Percentiles rank a stretch among this genome's conserved stretches.
phyloP scores from a whole-genome alignment of 2,329 filamentous ascomycete species.

The Domatiomyces catenatus region DNA sequence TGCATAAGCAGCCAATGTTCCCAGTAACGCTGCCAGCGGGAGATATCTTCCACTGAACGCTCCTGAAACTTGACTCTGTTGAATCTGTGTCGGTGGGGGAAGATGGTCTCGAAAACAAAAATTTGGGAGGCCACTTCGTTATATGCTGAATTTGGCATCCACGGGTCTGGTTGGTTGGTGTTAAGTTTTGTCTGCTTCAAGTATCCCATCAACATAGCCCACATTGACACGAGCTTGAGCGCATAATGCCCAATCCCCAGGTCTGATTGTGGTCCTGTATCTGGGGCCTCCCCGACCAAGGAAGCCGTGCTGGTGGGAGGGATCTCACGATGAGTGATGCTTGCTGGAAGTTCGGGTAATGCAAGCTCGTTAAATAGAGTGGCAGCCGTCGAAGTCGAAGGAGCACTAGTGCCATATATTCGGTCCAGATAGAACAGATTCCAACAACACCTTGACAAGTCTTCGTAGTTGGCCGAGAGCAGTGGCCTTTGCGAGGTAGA shows the following conservation, averaged over 20 bases:
- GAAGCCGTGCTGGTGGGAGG: background rate
- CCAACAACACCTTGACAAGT: conserved; percentile 9
- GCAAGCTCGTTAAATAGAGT: conserved; percentile 6
- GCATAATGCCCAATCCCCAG: conserved; percentile 9
- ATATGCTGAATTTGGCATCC: conserved; percentile 9
- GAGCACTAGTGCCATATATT: conserved; percentile 12
- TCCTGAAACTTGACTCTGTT: conserved; percentile 8
- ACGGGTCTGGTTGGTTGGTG: conserved; percentile 6
- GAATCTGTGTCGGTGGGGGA: conserved; percentile 12
- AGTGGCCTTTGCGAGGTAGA: background rate
- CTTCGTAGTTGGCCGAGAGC: conserved; percentile 1
- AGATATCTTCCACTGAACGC: conserved; percentile 3
- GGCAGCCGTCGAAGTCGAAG: background rate
- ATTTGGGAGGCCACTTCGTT: conserved; percentile 11
- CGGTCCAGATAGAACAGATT: conserved; percentile 12
- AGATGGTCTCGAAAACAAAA: conserved; percentile 10
- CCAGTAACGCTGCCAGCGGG: conserved; percentile 9
- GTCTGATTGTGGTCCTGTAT: conserved; percentile 3
- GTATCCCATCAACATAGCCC: conserved; percentile 11
- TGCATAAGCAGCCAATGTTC: conserved; percentile 11
- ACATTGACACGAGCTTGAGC: conserved; percentile 10
- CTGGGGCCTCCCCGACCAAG: background rate
- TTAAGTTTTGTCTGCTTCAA: conserved; percentile 9
- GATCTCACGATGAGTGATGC: background rate
- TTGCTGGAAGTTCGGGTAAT: conserved; percentile 8